Base-by-base conservation (phyloP, 1,284 basidiomycete genomes). In the Singerocomus inundabilis region DNA sequence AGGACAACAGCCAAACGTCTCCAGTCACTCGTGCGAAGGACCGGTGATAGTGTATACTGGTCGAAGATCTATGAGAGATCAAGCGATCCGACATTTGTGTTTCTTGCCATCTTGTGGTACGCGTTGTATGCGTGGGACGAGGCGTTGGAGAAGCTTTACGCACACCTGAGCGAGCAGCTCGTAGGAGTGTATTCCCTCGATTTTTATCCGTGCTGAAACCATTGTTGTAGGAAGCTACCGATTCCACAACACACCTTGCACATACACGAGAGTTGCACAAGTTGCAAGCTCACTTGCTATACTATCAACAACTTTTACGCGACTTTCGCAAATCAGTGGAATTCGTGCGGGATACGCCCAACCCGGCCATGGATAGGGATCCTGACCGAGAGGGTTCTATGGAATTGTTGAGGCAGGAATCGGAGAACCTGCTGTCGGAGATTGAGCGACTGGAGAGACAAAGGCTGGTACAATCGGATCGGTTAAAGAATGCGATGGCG, bases 61-160 rank as follows among this genome's bases (percentile, higher is more conserved):
- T 68, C 72, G 44, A 77, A 74, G 47, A 73, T 82, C 40, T 77
- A 81, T 48, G 59, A 58, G 36, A 68, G 62, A 39, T 72, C 75
- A 0, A 60, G 57, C 8, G 80, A 82, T 56, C 77, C 80, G 0
- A 81, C 79, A 0, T 77, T 82, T 46, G 56, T 81, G 2, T 68
- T 82, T 15, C 65, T 82, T 26, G 69, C 75, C 5, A 74, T 74
- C 37, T 62, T 82, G 38, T 82, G 80, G 80, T 77, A 82, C 45
- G 76, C 78, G 5, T 54, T 81, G 51, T 82, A 81, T 55, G 76
- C 76, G 0, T 82, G 80, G 79, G 81, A 82, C 47, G 72, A 82
- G 55, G 70, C 79, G 0, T 57, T 82, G 7, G 79, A 81, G 51
- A 65, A 68, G 31, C 61, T 82, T 33, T 80, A 79, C 45, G 52